phyloP scores from a whole-genome alignment of 225 moss, liverwort and hornwort species.

The Marchantia paleacea region DNA sequence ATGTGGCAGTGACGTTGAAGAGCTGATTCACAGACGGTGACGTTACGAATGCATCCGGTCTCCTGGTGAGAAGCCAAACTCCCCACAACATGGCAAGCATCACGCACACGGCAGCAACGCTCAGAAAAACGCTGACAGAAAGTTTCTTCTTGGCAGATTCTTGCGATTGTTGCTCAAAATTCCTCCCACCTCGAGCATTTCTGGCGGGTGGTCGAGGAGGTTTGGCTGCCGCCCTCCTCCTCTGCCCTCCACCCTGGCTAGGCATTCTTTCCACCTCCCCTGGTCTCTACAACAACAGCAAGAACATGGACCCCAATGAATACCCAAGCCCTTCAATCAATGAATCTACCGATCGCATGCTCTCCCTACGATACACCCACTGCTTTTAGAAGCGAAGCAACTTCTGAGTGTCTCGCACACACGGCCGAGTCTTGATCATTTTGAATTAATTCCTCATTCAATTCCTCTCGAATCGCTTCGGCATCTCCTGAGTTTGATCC shows the following conservation, averaged over 20 bases:
- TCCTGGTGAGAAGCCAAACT: slow-evolving; percentile 3
- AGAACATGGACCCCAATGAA: too few species aligned
- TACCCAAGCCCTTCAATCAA: too few species aligned
- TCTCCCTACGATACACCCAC: too few species aligned
- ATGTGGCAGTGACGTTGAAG: slow-evolving; percentile 23
- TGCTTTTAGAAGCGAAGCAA: too few species aligned
- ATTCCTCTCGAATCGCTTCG: too few species aligned
- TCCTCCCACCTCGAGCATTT: neutral
- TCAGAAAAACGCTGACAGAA: neutral
- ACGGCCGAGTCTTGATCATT: too few species aligned
- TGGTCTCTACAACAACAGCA: too few species aligned
- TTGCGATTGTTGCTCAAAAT: neutral
- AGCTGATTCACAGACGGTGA: slow-evolving; percentile 5
- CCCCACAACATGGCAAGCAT: slow-evolving; percentile 3
- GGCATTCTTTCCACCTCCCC: too few species aligned
- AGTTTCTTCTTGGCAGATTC: neutral
- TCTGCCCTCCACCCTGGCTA: neutral
- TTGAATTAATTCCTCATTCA: too few species aligned
- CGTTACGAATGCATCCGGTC: neutral
- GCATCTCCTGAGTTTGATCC: too few species aligned
- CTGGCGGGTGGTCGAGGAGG: neutral
- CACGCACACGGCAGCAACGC: neutral
- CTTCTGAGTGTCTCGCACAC: too few species aligned
- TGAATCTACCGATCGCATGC: too few species aligned
- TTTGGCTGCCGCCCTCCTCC: slow-evolving; percentile 10